phyloP scores from a whole-genome alignment of 2,329 filamentous ascomycete genomes.

The Trichoderma sp. region DNA sequence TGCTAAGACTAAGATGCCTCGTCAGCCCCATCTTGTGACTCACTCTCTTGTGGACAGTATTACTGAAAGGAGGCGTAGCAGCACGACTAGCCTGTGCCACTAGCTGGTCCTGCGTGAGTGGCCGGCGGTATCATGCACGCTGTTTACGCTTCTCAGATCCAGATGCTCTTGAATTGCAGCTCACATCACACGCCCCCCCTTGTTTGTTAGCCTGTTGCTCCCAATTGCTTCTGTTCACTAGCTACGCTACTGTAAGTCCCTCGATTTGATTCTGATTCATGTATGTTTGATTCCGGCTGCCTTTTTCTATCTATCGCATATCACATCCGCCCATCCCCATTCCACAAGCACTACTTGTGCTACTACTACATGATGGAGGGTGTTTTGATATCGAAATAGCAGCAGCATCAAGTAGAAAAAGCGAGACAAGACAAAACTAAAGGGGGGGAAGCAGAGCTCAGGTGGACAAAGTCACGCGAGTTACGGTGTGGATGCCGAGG shows the following conservation, averaged over 20 bases:
- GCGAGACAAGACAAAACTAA: not conserved
- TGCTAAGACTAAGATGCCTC: constrained; percentile 4
- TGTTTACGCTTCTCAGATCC: constrained; percentile 15
- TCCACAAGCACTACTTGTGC: not conserved
- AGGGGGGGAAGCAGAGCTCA: constrained; percentile 5
- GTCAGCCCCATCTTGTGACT: constrained; percentile 21
- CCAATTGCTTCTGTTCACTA: not conserved
- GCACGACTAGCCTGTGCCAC: not conserved
- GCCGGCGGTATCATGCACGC: constrained; percentile 9
- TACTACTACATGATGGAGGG: not conserved
- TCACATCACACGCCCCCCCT: not conserved
- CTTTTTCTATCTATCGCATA: not conserved
- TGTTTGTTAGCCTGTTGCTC: not conserved
- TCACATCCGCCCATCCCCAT: not conserved
- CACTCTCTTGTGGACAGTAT: constrained; percentile 7
- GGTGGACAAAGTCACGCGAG: constrained; percentile 19
- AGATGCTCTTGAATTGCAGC: not conserved
- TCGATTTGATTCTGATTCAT: not conserved
- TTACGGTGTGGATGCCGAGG: constrained; percentile 17
- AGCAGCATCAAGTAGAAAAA: not conserved
- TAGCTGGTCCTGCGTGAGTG: constrained; percentile 4
- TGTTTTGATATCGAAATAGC: not conserved
- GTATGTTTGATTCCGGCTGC: not conserved
- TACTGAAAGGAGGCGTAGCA: constrained; percentile 7
- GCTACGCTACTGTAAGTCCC: not conserved